Evolutionary conservation across 306 rosid species (phyloP).

Genomic region (Corylus americana): DNA sequence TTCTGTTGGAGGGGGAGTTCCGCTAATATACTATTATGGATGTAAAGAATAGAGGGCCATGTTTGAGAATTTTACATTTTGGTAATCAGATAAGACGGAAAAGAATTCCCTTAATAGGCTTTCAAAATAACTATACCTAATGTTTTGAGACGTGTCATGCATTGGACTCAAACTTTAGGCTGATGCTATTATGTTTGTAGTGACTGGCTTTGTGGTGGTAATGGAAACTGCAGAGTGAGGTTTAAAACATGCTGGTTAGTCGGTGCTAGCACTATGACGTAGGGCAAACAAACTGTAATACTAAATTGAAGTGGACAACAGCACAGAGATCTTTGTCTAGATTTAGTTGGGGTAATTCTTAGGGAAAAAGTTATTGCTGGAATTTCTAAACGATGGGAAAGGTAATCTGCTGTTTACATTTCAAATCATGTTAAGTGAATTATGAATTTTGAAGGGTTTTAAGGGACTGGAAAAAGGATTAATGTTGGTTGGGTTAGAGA

Average conservation of each 20-base stretch:
- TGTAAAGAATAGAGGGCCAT: not conserved
- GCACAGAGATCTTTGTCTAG: not conserved
- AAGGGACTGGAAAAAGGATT: not conserved
- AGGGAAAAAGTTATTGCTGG: not conserved
- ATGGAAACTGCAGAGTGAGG: not conserved
- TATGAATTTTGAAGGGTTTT: not conserved
- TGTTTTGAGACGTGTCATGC: not conserved
- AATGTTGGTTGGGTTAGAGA: not conserved
- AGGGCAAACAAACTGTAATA: not conserved
- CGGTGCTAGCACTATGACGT: not conserved
- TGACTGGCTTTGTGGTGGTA: not conserved
- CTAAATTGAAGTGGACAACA: not conserved
- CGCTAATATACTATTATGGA: not conserved
- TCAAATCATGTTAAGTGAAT: not conserved
- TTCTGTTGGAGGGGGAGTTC: not conserved
- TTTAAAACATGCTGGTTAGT: not conserved
- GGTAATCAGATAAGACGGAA: not conserved
- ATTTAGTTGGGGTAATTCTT: not conserved
- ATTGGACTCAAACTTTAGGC: not conserved
- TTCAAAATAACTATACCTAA: not conserved
- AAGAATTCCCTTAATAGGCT: not conserved
- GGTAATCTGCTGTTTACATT: not conserved
- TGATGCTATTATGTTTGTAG: not conserved
- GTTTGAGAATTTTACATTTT: not conserved
- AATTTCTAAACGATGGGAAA: not conserved